A percentile compares a stretch with the other conserved stretches of the same genome.
Conservation (phyloP, 208 protist genomes). For the Tetramitus jugosus region DNA sequence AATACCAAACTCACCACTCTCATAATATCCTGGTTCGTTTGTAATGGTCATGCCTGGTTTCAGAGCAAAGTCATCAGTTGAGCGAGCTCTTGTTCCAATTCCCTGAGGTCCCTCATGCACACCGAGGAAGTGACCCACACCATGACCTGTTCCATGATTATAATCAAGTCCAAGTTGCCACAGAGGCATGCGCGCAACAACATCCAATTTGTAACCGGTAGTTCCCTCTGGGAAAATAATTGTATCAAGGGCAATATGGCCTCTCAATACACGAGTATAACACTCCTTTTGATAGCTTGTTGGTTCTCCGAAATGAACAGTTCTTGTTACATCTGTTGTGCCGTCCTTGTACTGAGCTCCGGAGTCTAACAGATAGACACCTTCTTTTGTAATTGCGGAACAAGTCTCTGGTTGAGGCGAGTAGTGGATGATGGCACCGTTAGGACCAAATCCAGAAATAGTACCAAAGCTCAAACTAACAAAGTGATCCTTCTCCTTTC, state of each 20-base stretch:
- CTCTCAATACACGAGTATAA: conserved; percentile 90
- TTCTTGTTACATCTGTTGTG: conserved; percentile 92
- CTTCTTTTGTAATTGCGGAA: conserved; percentile 50
- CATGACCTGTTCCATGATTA: conserved; percentile 88
- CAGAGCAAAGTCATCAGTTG: conserved; percentile 50
- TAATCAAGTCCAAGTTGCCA: conserved; percentile 88
- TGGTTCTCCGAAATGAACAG: conserved; percentile 72
- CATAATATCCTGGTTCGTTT: conserved; percentile 94
- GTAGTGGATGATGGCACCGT: conserved; percentile 91
- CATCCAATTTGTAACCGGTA: conserved; percentile 67
- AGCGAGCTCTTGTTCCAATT: conserved; percentile 47
- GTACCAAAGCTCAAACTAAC: conserved; percentile 78
- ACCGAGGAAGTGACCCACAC: conserved; percentile 88
- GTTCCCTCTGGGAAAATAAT: conserved; percentile 71
- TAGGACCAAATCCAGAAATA: conserved; percentile 74
- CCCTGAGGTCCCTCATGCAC: conserved; percentile 88
- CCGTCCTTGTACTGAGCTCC: conserved; percentile 87
- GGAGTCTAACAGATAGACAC: conserved; percentile 86
- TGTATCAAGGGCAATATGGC: conserved; percentile 72
- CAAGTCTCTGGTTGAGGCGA: conserved; percentile 51
- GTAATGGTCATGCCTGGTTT: conserved; percentile 59
- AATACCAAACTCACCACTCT: conserved; percentile 90
- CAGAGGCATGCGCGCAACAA: conserved; percentile 67
- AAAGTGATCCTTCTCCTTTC: conserved; percentile 60
- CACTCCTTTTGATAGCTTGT: conserved; percentile 58